Conservation (phyloP, 2,329 filamentous ascomycete species). For the Alternaria longipes region DNA sequence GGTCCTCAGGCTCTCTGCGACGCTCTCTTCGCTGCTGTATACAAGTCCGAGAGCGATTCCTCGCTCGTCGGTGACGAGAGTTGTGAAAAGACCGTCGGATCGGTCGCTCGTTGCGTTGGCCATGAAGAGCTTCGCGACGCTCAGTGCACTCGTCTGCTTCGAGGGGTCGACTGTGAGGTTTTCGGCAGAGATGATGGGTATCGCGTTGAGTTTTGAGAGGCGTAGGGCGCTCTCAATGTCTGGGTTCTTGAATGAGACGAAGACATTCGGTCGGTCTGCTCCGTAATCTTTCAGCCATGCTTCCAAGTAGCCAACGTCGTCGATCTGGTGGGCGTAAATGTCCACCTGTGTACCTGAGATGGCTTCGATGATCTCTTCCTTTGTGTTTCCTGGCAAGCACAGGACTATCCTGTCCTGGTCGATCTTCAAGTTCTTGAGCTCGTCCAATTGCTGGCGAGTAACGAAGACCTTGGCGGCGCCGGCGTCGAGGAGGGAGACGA, state of each 20-base stretch:
- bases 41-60: slow-evolving; percentile 87
- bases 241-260: slow-evolving; percentile 58
- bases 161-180: slow-evolving; percentile 72
- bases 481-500: slow-evolving; percentile 82
- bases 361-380: slow-evolving; percentile 53
- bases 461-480: slow-evolving; percentile 89
- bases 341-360: slow-evolving; percentile 55
- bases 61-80: slow-evolving; percentile 88
- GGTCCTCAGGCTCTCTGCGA: slow-evolving; percentile 84
- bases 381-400: slow-evolving; percentile 57
- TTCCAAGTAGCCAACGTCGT: slow-evolving; percentile 55
- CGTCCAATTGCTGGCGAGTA: slow-evolving; percentile 70
- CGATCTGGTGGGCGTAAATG: slow-evolving; percentile 55
- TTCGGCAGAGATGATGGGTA: slow-evolving; percentile 78
- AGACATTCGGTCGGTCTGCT: slow-evolving; percentile 59
- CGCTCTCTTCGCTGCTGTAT: slow-evolving; percentile 92
- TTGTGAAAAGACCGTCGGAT: slow-evolving; percentile 83
- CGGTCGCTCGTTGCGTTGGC: slow-evolving; percentile 82
- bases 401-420: slow-evolving; percentile 67
- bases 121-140: slow-evolving; percentile 75
- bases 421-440: slow-evolving; percentile 62
- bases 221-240: slow-evolving; percentile 52
- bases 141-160: slow-evolving; percentile 67
- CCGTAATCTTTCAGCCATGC: slow-evolving; percentile 61
- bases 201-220: slow-evolving; percentile 58